phyloP scores from a whole-genome alignment of 2,329 filamentous ascomycete genomes.

The Penicillium crustosum region DNA sequence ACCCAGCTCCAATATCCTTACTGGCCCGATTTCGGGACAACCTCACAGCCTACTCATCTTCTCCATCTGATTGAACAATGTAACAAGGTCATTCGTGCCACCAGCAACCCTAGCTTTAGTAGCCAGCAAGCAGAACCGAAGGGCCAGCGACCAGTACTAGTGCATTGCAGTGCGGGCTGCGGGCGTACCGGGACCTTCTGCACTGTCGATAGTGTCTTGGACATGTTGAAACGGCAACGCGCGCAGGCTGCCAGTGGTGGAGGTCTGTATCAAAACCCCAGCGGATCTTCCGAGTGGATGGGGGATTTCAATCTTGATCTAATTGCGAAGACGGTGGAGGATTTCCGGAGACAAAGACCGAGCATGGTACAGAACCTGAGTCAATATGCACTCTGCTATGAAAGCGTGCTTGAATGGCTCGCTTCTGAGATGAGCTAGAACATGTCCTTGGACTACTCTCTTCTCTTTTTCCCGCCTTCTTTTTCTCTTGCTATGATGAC shows the following conservation, averaged over 20 bases:
- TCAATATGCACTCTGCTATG: slow-evolving; percentile 95
- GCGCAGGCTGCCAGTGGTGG: slow-evolving; percentile 27
- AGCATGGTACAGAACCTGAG: slow-evolving; percentile 96
- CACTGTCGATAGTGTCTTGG: slow-evolving; percentile 91
- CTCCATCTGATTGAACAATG: slow-evolving; percentile 86
- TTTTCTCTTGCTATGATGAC: slow-evolving; percentile 8
- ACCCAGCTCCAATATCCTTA: slow-evolving; percentile 91
- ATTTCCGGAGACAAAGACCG: slow-evolving; percentile 81
- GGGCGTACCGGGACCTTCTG: slow-evolving; percentile 95
- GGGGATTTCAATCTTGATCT: slow-evolving; percentile 70
- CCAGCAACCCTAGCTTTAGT: slow-evolving; percentile 26
- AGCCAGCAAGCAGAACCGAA: slow-evolving; percentile 56
- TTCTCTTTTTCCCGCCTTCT: not conserved
- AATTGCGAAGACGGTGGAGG: slow-evolving; percentile 82
- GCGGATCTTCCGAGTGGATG: slow-evolving; percentile 60
- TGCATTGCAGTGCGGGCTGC: slow-evolving; percentile 95
- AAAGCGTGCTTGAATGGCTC: slow-evolving; percentile 89
- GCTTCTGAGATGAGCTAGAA: slow-evolving; percentile 33
- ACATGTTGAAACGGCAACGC: slow-evolving; percentile 90
- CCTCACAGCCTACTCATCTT: slow-evolving; percentile 82
- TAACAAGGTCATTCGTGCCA: slow-evolving; percentile 61
- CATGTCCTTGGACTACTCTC: not conserved
- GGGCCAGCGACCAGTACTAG: slow-evolving; percentile 69
- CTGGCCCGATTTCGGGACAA: slow-evolving; percentile 97
- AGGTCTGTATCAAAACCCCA: slow-evolving; percentile 19